Conservation (phyloP, 108 stramenopile genomes). For the Cyclotella sp. region DNA sequence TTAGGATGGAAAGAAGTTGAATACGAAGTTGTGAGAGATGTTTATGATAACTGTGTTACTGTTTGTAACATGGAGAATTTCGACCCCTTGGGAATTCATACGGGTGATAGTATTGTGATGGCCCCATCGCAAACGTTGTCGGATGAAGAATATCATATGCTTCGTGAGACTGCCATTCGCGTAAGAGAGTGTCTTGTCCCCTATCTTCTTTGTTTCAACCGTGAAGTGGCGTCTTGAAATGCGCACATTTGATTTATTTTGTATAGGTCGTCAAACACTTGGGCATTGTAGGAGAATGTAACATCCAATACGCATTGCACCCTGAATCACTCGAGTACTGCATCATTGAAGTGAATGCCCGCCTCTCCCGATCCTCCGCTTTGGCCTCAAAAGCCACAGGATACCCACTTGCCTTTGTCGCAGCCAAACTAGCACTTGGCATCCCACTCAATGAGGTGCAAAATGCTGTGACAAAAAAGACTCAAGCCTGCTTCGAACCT, state of each 20-base stretch:
- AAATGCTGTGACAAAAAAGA: slow-evolving; percentile 97
- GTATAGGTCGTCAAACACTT: slow-evolving; percentile 92
- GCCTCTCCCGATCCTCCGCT: slow-evolving; percentile 97
- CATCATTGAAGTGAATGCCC: slow-evolving; percentile 99
- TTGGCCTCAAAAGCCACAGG: slow-evolving; percentile 99
- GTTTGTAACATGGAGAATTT: slow-evolving; percentile 99
- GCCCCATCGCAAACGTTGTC: slow-evolving; percentile 98
- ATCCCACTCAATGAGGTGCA: slow-evolving; percentile 92
- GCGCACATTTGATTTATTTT: too few species aligned
- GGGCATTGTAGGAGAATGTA: slow-evolving; percentile 99
- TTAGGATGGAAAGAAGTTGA: slow-evolving; percentile 99
- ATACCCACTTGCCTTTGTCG: slow-evolving; percentile 98
- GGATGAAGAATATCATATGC: slow-evolving; percentile 98
- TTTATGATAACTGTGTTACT: slow-evolving; percentile 94
- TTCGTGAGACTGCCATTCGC: slow-evolving; percentile 94
- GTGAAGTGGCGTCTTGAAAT: too few species aligned
- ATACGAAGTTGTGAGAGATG: slow-evolving; percentile 95
- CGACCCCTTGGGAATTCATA: slow-evolving; percentile 97
- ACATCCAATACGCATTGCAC: slow-evolving; percentile 99
- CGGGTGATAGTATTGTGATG: slow-evolving; percentile 98
- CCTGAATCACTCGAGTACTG: slow-evolving; percentile 93
- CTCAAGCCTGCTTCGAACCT: slow-evolving; percentile 97
- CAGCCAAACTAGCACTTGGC: slow-evolving; percentile 95
- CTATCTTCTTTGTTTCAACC: background rate
- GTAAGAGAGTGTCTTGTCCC: slow-evolving; percentile 33